Evolutionary conservation across 2,329 filamentous ascomycete species (phyloP).

Genomic region (Metarhizium guizhouense): DNA sequence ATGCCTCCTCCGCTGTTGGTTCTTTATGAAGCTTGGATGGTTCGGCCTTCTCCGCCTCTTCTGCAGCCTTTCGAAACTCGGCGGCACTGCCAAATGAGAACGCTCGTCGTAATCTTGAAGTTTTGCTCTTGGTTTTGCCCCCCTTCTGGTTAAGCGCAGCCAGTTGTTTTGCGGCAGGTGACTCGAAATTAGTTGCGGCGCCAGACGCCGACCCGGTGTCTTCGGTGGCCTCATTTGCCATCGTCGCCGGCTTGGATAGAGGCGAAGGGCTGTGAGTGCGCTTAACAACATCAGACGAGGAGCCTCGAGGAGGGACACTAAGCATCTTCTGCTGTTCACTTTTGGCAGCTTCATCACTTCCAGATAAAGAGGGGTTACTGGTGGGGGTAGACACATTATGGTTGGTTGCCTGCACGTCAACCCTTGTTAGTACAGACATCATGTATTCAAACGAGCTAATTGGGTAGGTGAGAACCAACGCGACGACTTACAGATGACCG

Average conservation of each 20-base stretch:
- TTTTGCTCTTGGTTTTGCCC: slow-evolving; percentile 70
- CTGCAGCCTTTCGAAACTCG: slow-evolving; percentile 70
- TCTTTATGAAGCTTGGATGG: slow-evolving; percentile 57
- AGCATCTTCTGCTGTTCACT: slow-evolving; percentile 47
- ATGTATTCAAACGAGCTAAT: slow-evolving; percentile 29
- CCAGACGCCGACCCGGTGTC: slow-evolving; percentile 30
- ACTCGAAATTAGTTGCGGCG: slow-evolving; percentile 35
- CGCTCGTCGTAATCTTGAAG: slow-evolving; percentile 74
- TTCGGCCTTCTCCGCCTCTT: slow-evolving; percentile 24
- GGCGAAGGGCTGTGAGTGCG: slow-evolving; percentile 61
- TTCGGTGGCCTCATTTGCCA: slow-evolving; percentile 43
- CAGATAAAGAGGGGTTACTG: slow-evolving; percentile 40
- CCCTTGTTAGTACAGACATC: slow-evolving; percentile 37
- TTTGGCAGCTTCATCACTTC: slow-evolving; percentile 39
- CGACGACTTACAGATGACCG: slow-evolving; percentile 55
- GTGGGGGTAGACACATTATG: slow-evolving; percentile 46
- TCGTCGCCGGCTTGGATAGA: slow-evolving; percentile 60
- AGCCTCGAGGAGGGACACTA: slow-evolving; percentile 52
- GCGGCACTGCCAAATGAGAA: slow-evolving; percentile 96
- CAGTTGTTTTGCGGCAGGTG: slow-evolving; percentile 75
- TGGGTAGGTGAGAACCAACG: slow-evolving; percentile 19
- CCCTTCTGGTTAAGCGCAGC: slow-evolving; percentile 82
- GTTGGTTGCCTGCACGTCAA: slow-evolving; percentile 47
- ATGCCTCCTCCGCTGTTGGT: slow-evolving; percentile 50
- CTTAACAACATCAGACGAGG: slow-evolving; percentile 58